Percentiles rank a stretch among this genome's conserved stretches.
Conservation (phyloP, 306 rosid genomes). For the Sicyos edulis region DNA sequence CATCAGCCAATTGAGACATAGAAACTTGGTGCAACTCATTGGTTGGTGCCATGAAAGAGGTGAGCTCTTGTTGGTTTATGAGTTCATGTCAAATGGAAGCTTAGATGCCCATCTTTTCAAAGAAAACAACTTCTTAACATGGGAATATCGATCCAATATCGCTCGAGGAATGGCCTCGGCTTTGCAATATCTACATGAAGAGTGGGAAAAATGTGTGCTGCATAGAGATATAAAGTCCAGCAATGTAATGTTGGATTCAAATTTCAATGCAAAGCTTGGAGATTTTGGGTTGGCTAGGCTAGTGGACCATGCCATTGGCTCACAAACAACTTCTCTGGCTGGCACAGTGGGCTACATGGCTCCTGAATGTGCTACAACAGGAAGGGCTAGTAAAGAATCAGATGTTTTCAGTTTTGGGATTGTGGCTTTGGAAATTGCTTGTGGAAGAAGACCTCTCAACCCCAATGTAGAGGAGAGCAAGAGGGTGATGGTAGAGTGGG, state of each 20-base stretch:
- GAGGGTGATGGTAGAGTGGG: slow-evolving; percentile 21
- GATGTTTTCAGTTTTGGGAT: too few relatives aligned
- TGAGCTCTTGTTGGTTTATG: slow-evolving; percentile 22
- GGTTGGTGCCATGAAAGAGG: slow-evolving; percentile 27
- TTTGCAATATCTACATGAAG: slow-evolving; percentile 23
- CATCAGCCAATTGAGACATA: slow-evolving; percentile 18
- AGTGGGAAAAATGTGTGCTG: slow-evolving; percentile 23
- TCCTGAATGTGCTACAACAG: slow-evolving; percentile 11
- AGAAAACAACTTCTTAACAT: background rate
- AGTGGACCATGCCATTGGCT: slow-evolving; percentile 20
- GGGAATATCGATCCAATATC: slow-evolving; percentile 17
- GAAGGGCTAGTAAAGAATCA: slow-evolving; percentile 24
- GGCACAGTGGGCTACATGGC: slow-evolving; percentile 24
- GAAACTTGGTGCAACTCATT: slow-evolving; percentile 21
- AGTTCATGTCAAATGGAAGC: slow-evolving; percentile 22
- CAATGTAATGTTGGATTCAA: slow-evolving; percentile 21
- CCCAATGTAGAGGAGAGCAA: background rate
- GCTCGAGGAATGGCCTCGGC: slow-evolving; percentile 21
- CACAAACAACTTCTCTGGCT: slow-evolving; percentile 18
- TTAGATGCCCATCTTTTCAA: slow-evolving; percentile 18
- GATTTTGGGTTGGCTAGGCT: slow-evolving; percentile 23
- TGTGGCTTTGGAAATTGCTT: too few relatives aligned
- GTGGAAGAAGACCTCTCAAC: slow-evolving; percentile 13
- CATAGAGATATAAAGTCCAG: slow-evolving; percentile 26
- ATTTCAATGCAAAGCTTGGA: slow-evolving; percentile 23